phyloP scores from a whole-genome alignment of 805 yeast genomes.

The Candida boleticola region DNA sequence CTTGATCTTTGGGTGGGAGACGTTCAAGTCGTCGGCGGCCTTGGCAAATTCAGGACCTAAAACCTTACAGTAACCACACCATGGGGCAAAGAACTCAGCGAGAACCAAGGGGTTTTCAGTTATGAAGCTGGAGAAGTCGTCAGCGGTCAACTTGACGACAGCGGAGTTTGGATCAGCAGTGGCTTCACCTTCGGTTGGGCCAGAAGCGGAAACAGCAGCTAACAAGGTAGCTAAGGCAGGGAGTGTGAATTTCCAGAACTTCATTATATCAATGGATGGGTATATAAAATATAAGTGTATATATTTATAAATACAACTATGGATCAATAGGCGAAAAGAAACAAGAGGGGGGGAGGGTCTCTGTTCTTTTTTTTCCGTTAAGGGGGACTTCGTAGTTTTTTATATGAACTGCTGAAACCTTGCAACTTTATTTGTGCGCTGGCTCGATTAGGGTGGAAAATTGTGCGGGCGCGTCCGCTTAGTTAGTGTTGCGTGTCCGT shows the following conservation, averaged over 20 bases:
- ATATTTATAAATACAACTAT: no score
- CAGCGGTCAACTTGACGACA: slow-evolving; percentile 74
- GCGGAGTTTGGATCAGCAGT: slow-evolving; percentile 80
- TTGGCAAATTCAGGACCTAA: slow-evolving; percentile 76
- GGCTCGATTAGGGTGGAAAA: neutral
- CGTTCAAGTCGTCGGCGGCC: slow-evolving; percentile 66
- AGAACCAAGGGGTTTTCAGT: slow-evolving; percentile 72
- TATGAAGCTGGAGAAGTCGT: slow-evolving; percentile 64
- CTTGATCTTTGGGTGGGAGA: slow-evolving; percentile 53
- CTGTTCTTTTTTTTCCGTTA: neutral
- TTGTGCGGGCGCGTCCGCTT: neutral
- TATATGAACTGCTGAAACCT: no score
- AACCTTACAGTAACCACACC: slow-evolving; percentile 97
- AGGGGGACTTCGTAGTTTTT: neutral
- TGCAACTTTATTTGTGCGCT: no score
- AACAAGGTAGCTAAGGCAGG: slow-evolving; percentile 35
- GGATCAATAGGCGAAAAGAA: neutral
- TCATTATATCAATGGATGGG: slow-evolving; percentile 22
- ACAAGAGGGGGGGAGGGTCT: neutral
- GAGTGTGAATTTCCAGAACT: slow-evolving; percentile 41
- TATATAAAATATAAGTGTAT: neutral
- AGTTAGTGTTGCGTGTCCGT: no score
- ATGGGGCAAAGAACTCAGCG: slow-evolving; percentile 90
- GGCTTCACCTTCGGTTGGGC: slow-evolving; percentile 55
- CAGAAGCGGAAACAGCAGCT: slow-evolving; percentile 38